A percentile compares a stretch with the other conserved stretches of the same genome.
Conservation (phyloP, 305 asterid species). For the Fraxinus ornus region DNA sequence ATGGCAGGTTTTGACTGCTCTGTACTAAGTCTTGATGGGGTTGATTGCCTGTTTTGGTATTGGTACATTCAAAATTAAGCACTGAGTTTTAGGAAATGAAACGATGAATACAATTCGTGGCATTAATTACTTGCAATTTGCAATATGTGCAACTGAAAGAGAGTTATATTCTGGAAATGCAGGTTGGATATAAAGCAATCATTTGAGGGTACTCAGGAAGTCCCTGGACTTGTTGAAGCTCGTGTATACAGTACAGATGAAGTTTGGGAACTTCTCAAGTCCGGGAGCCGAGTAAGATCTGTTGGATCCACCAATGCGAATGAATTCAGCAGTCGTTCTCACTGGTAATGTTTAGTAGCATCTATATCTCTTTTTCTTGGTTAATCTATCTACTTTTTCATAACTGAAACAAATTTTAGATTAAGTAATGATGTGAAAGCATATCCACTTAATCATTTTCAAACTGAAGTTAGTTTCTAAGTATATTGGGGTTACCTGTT, state of each 20-base stretch:
- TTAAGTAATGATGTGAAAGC: not conserved
- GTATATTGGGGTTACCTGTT: not conserved
- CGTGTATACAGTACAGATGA: slow-evolving; percentile 69
- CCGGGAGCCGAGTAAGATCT: slow-evolving; percentile 87
- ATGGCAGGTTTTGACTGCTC: not conserved
- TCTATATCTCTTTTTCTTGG: slow-evolving; percentile 7
- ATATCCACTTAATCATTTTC: not conserved
- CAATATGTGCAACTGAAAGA: not conserved
- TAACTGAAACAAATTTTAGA: not conserved
- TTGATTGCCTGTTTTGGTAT: not conserved
- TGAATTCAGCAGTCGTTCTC: slow-evolving; percentile 95
- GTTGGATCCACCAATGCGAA: slow-evolving; percentile 97
- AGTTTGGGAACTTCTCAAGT: slow-evolving; percentile 78
- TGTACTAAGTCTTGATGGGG: not conserved
- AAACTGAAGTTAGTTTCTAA: not conserved
- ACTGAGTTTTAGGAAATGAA: not conserved
- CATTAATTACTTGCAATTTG: not conserved
- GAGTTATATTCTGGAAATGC: slow-evolving; percentile 25
- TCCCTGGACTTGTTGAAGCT: slow-evolving; percentile 92
- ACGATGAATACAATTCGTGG: not conserved
- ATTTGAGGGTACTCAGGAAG: slow-evolving; percentile 96
- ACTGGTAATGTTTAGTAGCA: slow-evolving; percentile 54
- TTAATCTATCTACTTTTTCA: not conserved
- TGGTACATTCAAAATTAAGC: not conserved
- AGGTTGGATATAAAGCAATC: slow-evolving; percentile 98